These are phyloP conservation scores for Kurtzmaniella cleridarum DNA, from an alignment of 805 yeast genomes.

Conservation along the genomic window DNA sequence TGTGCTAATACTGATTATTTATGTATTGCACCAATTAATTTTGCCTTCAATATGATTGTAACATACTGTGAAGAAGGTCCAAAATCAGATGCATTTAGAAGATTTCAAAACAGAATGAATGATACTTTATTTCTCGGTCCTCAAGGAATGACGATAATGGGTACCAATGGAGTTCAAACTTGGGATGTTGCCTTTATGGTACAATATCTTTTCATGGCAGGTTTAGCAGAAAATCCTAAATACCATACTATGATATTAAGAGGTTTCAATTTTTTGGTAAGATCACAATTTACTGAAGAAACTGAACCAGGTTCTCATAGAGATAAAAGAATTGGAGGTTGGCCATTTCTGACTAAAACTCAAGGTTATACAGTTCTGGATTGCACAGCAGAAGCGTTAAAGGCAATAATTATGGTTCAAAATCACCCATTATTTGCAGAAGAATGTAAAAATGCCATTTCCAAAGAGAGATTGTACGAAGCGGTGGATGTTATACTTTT, in stretches of 20 bases:
- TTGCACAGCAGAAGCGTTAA: conserved; percentile 93
- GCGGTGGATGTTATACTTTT: conserved; percentile 73
- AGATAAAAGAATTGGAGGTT: conserved; percentile 81
- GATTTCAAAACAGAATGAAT: conserved; percentile 53
- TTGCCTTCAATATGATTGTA: conserved; percentile 76
- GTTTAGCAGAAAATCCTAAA: conserved; percentile 64
- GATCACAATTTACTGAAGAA: conserved; percentile 82
- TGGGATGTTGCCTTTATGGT: conserved; percentile 95
- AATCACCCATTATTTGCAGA: conserved; percentile 49
- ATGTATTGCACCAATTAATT: conserved; percentile 91
- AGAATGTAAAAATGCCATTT: conserved; percentile 41
- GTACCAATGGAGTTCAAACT: conserved; percentile 95
- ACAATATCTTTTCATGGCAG: conserved; percentile 77
- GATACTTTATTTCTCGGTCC: conserved; percentile 83
- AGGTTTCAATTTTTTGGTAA: conserved; percentile 66
- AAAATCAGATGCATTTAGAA: conserved; percentile 54
- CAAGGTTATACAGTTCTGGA: conserved; percentile 97
- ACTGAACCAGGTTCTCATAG: conserved; percentile 75
- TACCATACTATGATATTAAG: conserved; percentile 58
- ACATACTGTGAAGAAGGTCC: conserved; percentile 65
- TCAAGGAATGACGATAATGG: conserved; percentile 89
- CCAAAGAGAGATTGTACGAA: conserved; percentile 48
- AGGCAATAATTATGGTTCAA: conserved; percentile 89
- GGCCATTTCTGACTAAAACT: conserved; percentile 93
- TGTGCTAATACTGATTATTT: conserved; percentile 70